These are phyloP conservation scores for Pholiota adiposa DNA, from an alignment of 1,284 basidiomycete species.

Conservation along the genomic window DNA sequence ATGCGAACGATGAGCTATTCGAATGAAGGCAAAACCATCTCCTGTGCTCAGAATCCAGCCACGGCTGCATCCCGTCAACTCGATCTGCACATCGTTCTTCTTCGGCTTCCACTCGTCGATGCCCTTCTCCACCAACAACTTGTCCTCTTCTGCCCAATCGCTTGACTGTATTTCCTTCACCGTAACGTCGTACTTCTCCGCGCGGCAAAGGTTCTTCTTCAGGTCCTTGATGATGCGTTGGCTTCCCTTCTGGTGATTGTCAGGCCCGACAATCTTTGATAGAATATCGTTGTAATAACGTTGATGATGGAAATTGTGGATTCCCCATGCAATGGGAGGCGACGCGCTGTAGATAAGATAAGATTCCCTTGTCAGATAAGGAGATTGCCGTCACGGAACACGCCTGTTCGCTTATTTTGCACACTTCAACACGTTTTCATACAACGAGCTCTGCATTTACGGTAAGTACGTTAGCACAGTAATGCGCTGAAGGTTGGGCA, in stretches of 20 bases:
- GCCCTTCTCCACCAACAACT: constrained; percentile 41
- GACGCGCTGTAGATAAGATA: too few species aligned
- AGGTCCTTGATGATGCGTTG: constrained; percentile 46
- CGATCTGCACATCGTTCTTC: constrained; percentile 45
- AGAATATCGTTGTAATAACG: too few species aligned
- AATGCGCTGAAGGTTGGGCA: background rate
- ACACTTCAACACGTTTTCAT: background rate
- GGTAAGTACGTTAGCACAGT: background rate
- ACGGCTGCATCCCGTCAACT: constrained; percentile 48
- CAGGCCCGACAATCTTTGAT: constrained; percentile 30
- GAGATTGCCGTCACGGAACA: background rate
- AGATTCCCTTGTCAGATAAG: too few species aligned
- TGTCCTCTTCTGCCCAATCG: constrained; percentile 40
- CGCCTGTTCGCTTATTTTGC: background rate
- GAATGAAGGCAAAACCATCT: constrained; percentile 26
- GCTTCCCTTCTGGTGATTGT: constrained; percentile 38
- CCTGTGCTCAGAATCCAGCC: constrained; percentile 48
- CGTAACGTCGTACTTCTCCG: constrained; percentile 41
- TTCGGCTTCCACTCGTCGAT: constrained; percentile 43
- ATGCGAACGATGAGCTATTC: background rate
- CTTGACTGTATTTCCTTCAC: constrained; percentile 35
- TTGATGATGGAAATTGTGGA: too few species aligned
- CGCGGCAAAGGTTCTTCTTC: constrained; percentile 50
- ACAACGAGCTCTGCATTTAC: background rate
- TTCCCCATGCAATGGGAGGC: too few species aligned